phyloP scores from a whole-genome alignment of 108 stramenopile genomes.

The Nitzschia sp. region DNA sequence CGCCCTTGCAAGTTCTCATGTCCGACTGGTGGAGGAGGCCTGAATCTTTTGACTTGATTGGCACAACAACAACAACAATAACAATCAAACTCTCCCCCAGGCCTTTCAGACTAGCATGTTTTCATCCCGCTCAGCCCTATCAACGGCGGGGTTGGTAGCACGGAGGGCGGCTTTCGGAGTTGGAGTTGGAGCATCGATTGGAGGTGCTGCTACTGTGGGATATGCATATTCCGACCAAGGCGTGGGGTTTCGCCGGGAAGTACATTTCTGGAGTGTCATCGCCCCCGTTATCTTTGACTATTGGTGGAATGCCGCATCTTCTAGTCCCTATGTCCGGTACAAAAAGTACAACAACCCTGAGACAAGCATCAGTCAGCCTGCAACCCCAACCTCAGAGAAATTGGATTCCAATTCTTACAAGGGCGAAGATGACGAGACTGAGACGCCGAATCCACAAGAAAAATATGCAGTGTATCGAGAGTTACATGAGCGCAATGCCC shows the following conservation, averaged over 20 bases:
- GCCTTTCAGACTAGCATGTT: not conserved
- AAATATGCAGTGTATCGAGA: constrained; percentile 25
- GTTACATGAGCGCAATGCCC: constrained; percentile 64
- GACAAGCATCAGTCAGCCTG: not conserved
- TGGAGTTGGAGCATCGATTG: constrained; percentile 14
- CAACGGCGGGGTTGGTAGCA: constrained; percentile 7
- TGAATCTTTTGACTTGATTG: no score
- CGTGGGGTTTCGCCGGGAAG: constrained; percentile 55
- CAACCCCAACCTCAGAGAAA: not conserved
- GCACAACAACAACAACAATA: not conserved
- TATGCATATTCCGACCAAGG: constrained; percentile 52
- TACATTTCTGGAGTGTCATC: constrained; percentile 57
- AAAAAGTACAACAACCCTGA: constrained; percentile 23
- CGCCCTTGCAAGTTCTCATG: no score
- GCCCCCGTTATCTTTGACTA: constrained; percentile 68
- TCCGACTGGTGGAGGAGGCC: no score
- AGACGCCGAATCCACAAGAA: constrained; percentile 7
- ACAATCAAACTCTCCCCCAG: not conserved
- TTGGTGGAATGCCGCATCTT: constrained; percentile 46
- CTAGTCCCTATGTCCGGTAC: constrained; percentile 59
- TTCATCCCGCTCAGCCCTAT: not conserved
- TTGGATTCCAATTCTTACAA: not conserved
- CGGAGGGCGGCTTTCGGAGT: constrained; percentile 28
- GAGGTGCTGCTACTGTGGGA: constrained; percentile 18
- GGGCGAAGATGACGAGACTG: constrained; percentile 14